These are phyloP conservation scores for Chaetomium sp. DNA, from an alignment of 2,329 filamentous ascomycete genomes.

Conservation along the genomic window DNA sequence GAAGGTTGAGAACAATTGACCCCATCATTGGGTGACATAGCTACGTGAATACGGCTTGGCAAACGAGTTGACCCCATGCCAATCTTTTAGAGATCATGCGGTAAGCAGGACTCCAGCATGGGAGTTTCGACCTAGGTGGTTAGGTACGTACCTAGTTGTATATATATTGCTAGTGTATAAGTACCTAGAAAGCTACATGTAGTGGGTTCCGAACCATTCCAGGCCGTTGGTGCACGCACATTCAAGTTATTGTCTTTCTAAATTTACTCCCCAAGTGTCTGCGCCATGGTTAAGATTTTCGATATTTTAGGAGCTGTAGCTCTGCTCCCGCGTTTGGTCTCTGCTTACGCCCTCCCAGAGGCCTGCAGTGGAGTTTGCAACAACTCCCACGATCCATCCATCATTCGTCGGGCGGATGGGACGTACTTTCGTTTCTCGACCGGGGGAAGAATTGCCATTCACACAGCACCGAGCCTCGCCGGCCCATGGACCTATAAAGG, in stretches of 20 bases:
- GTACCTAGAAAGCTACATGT: too few species aligned
- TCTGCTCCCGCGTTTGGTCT: constrained; percentile 23
- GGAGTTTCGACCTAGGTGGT: not conserved
- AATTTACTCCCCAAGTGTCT: not conserved
- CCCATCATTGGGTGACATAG: not conserved
- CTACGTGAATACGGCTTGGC: not conserved
- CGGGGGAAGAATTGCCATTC: constrained; percentile 42
- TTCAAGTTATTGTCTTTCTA: too few species aligned
- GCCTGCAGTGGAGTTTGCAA: constrained; percentile 44
- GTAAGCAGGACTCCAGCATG: not conserved
- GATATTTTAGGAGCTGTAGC: not conserved
- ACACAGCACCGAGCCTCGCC: constrained; percentile 38
- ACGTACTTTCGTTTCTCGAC: constrained; percentile 47
- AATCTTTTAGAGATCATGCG: not conserved
- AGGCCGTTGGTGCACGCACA: too few species aligned
- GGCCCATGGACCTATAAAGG: constrained; percentile 49
- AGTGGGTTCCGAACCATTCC: too few species aligned
- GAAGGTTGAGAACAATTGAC: not conserved
- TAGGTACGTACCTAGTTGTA: too few species aligned
- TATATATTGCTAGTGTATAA: too few species aligned
- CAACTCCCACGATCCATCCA: constrained; percentile 42
- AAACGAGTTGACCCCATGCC: not conserved
- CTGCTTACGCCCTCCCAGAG: constrained; percentile 39
- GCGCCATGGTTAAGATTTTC: constrained; percentile 11
- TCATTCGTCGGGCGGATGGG: constrained; percentile 44